Evolutionary conservation across 2,329 filamentous ascomycete genomes (phyloP).

Genomic region (Talaromyces sp.): DNA sequence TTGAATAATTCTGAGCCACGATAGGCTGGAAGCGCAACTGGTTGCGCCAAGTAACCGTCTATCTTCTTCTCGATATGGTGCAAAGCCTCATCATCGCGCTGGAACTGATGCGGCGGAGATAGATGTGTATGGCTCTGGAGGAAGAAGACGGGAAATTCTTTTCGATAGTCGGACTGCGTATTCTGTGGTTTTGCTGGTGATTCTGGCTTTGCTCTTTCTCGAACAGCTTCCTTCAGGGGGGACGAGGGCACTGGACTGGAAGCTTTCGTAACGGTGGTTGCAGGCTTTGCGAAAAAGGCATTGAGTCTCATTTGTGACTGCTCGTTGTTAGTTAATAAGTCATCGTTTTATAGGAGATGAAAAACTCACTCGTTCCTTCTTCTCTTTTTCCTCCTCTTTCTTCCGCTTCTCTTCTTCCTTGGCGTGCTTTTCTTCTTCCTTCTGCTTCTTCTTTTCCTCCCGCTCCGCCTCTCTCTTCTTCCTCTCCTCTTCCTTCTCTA

Average conservation of each 20-base stretch:
- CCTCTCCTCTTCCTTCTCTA: constrained; percentile 41
- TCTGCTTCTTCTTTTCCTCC: constrained; percentile 44
- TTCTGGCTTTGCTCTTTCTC: constrained; percentile 16
- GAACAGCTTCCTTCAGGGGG: constrained; percentile 20
- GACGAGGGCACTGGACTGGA: constrained; percentile 21
- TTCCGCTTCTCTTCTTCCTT: constrained; percentile 47
- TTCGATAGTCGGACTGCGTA: constrained; percentile 57
- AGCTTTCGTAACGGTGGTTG: constrained; percentile 25
- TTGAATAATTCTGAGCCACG: constrained; percentile 37
- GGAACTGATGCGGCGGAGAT: constrained; percentile 55
- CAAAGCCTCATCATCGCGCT: constrained; percentile 57
- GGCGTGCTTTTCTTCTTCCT: constrained; percentile 45
- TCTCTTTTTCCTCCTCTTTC: constrained; percentile 47
- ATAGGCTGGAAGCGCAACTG: constrained; percentile 24
- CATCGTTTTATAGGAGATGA: not conserved
- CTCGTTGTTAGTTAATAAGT: constrained; percentile 21
- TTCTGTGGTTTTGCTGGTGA: constrained; percentile 21
- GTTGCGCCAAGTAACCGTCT: constrained; percentile 35
- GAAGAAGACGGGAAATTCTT: constrained; percentile 77
- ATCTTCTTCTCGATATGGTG: constrained; percentile 53
- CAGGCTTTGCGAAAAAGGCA: constrained; percentile 48
- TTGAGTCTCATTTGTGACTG: constrained; percentile 52
- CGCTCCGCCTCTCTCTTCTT: constrained; percentile 44
- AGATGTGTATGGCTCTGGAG: constrained; percentile 70
- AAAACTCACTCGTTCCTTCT: constrained; percentile 46